Evolutionary conservation across 345 rosid genomes (phyloP).

Genomic region (Rubroshorea leprosula): DNA sequence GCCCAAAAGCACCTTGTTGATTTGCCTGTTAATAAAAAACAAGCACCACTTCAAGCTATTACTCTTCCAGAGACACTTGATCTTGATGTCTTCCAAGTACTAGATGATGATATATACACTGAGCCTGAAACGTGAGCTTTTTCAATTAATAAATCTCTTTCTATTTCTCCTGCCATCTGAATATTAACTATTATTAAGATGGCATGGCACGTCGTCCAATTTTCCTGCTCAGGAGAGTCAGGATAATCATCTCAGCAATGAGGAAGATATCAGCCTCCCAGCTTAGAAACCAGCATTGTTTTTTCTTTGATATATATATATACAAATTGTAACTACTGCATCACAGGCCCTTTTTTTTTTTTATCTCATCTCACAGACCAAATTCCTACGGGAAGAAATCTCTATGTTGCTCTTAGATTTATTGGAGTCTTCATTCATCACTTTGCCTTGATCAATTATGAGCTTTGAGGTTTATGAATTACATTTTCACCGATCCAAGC

Average conservation of each 20-base stretch:
- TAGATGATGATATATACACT: slow-evolving; percentile 30
- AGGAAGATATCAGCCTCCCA: slow-evolving; percentile 71
- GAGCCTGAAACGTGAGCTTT: slow-evolving; percentile 28
- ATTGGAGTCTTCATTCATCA: background rate
- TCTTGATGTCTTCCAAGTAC: slow-evolving; percentile 59
- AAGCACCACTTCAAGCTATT: slow-evolving; percentile 58
- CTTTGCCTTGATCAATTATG: background rate
- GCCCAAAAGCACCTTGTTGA: slow-evolving; percentile 45
- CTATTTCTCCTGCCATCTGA: background rate
- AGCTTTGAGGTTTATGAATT: slow-evolving; percentile 8
- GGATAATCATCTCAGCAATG: slow-evolving; percentile 46
- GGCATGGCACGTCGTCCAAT: background rate
- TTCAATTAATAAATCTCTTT: background rate
- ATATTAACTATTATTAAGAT: background rate
- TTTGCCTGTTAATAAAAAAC: slow-evolving; percentile 66
- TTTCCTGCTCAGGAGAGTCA: slow-evolving; percentile 32
- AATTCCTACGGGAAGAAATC: slow-evolving; percentile 47
- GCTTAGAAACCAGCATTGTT: slow-evolving; percentile 22
- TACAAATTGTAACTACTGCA: background rate
- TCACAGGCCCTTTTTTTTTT: too few species aligned
- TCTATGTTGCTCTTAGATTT: slow-evolving; percentile 57
- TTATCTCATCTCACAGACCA: slow-evolving; percentile 42
- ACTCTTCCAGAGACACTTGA: slow-evolving; percentile 63
- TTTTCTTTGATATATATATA: background rate
- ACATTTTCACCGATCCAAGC: background rate